Evolutionary conservation across 164 flowering plant species (phyloP), one percentile per base, ranked within the genome.

Genomic region (Vitis rotundifolia): DNA sequence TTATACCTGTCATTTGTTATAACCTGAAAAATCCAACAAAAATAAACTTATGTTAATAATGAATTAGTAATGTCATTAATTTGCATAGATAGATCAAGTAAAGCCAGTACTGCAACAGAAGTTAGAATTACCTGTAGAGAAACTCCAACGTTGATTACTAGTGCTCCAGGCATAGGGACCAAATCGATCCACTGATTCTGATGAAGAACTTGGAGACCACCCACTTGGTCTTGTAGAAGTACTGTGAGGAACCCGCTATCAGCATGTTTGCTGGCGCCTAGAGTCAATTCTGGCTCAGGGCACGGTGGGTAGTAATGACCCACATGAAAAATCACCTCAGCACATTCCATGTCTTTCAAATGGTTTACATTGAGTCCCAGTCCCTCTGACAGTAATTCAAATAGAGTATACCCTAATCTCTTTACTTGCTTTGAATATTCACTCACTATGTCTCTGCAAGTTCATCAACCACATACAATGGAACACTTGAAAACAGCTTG

Each of bases 131-230:
- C 82, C 76, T 79, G 82, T 7, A 75, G 19, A 9, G 75, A 63
- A 61, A 75, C 76, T 31, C 77, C 79, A 58, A 76, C 67, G 71
- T 77, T 77, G 1, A 75, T 68, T 1, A 77, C 71, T 2, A 80
- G 28, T 49, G 79, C 72, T n/a, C 75, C 79, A 49, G 68, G 66
- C 5, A 70, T 11, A 18, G 79, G 75, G 11, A 56, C 68, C 8
- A 80, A 77, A 75, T 78, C 73, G 3, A 78, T 29, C 81, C 81
- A 77, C 15, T 54, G 72, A 31, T 78, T 54, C 7, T 75, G 63
- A 52, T 70, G 61, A 5, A 77, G 49, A 50, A 78, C 56, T 70
- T 80, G 84, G 19, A 80, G 79, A 2, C 83, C 81, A 26, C 81
- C 81, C 11, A 70, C 59, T 3, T 73, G 70, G 62, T 80, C 84